A percentile compares a stretch with the other conserved stretches of the same genome.
Evolutionary conservation across 2,329 filamentous ascomycete species (phyloP).

Genomic region (Verticillium tricorpus): DNA sequence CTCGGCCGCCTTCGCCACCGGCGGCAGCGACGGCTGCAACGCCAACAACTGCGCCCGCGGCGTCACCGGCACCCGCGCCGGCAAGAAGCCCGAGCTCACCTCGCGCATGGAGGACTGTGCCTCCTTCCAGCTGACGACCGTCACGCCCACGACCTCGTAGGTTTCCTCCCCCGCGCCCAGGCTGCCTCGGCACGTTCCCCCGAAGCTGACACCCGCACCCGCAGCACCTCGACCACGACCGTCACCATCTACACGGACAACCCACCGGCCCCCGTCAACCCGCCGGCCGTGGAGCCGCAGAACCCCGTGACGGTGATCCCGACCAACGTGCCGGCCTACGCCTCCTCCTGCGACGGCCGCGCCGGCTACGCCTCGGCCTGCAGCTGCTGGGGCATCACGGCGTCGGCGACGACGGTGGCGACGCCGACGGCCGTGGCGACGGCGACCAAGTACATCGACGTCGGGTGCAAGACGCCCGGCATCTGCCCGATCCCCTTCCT

Average conservation of each 20-base stretch:
- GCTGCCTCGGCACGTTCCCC: background rate
- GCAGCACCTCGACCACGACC: slow-evolving; percentile 5
- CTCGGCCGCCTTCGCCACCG: slow-evolving; percentile 26
- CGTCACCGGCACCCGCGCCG: slow-evolving; percentile 6
- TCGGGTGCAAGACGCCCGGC: slow-evolving; percentile 1
- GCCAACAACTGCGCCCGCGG: slow-evolving; percentile 9
- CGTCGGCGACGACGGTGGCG: slow-evolving; percentile 27
- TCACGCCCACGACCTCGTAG: slow-evolving; percentile 4
- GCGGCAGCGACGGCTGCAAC: slow-evolving; percentile 17
- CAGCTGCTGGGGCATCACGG: slow-evolving; percentile 38
- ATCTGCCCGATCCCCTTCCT: slow-evolving; percentile 1
- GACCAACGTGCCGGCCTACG: slow-evolving; percentile 31
- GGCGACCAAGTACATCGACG: slow-evolving; percentile 20
- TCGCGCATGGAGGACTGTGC: slow-evolving; percentile 2
- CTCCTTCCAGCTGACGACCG: slow-evolving; percentile 4
- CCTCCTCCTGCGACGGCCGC: slow-evolving; percentile 27
- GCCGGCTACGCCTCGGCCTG: slow-evolving; percentile 34
- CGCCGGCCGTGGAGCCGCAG: background rate
- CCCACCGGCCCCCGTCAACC: background rate
- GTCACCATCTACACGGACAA: slow-evolving; percentile 1
- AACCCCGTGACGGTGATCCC: slow-evolving; percentile 16
- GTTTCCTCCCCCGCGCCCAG: background rate
- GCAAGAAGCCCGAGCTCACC: background rate
- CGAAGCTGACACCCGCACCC: too few relatives aligned
- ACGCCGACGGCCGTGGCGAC: slow-evolving; percentile 32